Evolutionary conservation across 306 rosid genomes (phyloP).

Genomic region (Trichosanthes truncata): DNA sequence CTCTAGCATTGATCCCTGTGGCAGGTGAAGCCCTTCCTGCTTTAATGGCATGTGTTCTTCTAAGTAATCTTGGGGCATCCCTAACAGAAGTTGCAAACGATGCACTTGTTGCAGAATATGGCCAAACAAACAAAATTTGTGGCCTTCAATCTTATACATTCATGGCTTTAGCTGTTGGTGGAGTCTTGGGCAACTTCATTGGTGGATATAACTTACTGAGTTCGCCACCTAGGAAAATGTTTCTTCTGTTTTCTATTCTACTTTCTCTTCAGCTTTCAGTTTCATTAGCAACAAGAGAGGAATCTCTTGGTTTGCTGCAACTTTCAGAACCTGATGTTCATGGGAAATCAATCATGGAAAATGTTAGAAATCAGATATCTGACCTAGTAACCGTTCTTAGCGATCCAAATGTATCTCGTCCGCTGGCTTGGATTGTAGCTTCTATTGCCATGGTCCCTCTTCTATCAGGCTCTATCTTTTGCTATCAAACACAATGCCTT

Average conservation of each 20-base stretch:
- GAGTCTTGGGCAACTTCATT: slow-evolving; percentile 70
- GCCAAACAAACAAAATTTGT: slow-evolving; percentile 44
- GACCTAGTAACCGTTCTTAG: slow-evolving; percentile 38
- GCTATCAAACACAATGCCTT: slow-evolving; percentile 76
- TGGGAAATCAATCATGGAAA: slow-evolving; percentile 32
- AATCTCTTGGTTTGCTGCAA: slow-evolving; percentile 48
- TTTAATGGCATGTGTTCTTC: slow-evolving; percentile 50
- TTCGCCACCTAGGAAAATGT: slow-evolving; percentile 55
- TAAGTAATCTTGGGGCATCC: slow-evolving; percentile 87
- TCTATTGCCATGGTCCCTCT: slow-evolving; percentile 67
- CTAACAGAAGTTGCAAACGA: slow-evolving; percentile 83
- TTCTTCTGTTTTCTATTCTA: slow-evolving; percentile 37
- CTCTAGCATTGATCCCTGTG: slow-evolving; percentile 50
- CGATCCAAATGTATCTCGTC: slow-evolving; percentile 32
- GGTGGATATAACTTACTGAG: slow-evolving; percentile 61
- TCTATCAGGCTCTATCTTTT: slow-evolving; percentile 72
- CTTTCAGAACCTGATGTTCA: slow-evolving; percentile 18
- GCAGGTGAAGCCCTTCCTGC: slow-evolving; percentile 47
- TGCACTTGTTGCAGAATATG: slow-evolving; percentile 88
- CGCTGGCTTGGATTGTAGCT: slow-evolving; percentile 68
- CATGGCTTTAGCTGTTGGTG: slow-evolving; percentile 85
- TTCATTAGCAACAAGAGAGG: slow-evolving; percentile 53
- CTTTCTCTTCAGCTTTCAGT: slow-evolving; percentile 48
- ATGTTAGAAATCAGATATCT: slow-evolving; percentile 38
- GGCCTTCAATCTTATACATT: slow-evolving; percentile 78